A percentile compares a stretch with the other conserved stretches of the same genome.
Conservation (phyloP, 192 early-diverging fungal genomes). For the Dispira simplex region DNA sequence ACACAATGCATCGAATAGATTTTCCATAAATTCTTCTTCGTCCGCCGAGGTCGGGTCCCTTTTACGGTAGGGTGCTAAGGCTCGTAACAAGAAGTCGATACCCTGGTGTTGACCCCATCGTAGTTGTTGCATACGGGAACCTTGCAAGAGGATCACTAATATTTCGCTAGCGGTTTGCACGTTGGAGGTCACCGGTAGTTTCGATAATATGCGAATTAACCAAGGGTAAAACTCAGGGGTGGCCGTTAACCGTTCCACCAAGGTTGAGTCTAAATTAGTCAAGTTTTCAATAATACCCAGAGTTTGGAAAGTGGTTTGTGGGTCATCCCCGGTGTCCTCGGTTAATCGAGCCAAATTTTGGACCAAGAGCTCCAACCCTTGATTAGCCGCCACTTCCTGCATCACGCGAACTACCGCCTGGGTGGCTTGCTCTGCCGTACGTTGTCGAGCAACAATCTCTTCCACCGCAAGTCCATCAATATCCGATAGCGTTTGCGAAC, state of each 20-base stretch:
- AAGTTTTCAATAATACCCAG: slow-evolving; percentile 80
- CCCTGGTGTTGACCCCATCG: slow-evolving; percentile 32
- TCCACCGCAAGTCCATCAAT: neutral
- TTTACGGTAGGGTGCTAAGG: slow-evolving; percentile 43
- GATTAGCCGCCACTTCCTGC: slow-evolving; percentile 43
- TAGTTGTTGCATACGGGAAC: slow-evolving; percentile 29
- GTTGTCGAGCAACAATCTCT: neutral
- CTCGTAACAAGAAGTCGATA: slow-evolving; percentile 51
- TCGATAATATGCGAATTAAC: slow-evolving; percentile 49
- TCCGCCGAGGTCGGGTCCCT: slow-evolving; percentile 66
- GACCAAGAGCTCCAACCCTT: slow-evolving; percentile 58
- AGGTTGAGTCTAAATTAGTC: slow-evolving; percentile 47
- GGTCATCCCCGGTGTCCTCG: slow-evolving; percentile 61
- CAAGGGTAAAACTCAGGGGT: slow-evolving; percentile 57
- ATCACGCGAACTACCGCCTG: slow-evolving; percentile 51
- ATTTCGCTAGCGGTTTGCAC: slow-evolving; percentile 78
- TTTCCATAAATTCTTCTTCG: slow-evolving; percentile 86
- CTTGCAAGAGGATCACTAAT: slow-evolving; percentile 70
- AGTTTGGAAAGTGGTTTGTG: slow-evolving; percentile 71
- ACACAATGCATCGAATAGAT: slow-evolving; percentile 73
- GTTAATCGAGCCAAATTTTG: slow-evolving; percentile 65
- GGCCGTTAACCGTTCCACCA: slow-evolving; percentile 44
- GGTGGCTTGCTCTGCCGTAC: no score
- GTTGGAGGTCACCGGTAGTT: slow-evolving; percentile 61
- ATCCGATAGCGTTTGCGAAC: neutral